Evolutionary conservation across 148 eudicot species (phyloP).

Genomic region (Amaranthus hypochondriacus): DNA sequence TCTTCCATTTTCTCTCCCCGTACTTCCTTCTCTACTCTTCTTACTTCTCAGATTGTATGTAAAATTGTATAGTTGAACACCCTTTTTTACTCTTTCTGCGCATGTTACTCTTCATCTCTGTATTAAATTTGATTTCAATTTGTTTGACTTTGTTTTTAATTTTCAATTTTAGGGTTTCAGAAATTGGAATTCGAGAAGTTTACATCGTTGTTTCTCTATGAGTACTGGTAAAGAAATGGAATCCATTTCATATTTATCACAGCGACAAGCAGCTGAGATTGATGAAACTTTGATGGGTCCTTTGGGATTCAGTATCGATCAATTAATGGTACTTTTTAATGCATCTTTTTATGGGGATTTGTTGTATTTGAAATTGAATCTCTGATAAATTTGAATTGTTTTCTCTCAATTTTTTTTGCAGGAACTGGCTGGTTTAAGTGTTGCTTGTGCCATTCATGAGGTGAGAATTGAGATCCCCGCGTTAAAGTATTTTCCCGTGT

Average conservation of each 20-base stretch:
- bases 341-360: background rate
- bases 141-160: background rate
- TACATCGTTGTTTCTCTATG: slow-evolving; percentile 30
- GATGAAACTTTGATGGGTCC: slow-evolving; percentile 90
- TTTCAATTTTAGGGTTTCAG: slow-evolving; percentile 39
- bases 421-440: slow-evolving; percentile 99
- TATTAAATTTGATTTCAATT: background rate
- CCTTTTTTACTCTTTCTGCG: background rate
- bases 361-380: background rate
- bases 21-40: background rate
- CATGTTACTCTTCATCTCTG: too few relatives aligned
- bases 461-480: slow-evolving; percentile 24
- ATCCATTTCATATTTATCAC: slow-evolving; percentile 57
- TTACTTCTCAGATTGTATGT: background rate
- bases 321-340: slow-evolving; percentile 53
- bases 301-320: slow-evolving; percentile 90
- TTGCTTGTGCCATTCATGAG: slow-evolving; percentile 90
- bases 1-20: slow-evolving; percentile 21
- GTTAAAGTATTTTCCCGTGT: background rate
- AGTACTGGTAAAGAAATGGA: slow-evolving; percentile 31
- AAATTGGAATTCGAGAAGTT: slow-evolving; percentile 27
- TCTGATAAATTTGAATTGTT: background rate
- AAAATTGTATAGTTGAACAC: background rate
- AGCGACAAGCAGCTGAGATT: slow-evolving; percentile 74
- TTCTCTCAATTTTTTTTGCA: slow-evolving; percentile 17